Base-by-base conservation (phyloP, 305 asterid genomes). In the Fraxinus albicans region DNA sequence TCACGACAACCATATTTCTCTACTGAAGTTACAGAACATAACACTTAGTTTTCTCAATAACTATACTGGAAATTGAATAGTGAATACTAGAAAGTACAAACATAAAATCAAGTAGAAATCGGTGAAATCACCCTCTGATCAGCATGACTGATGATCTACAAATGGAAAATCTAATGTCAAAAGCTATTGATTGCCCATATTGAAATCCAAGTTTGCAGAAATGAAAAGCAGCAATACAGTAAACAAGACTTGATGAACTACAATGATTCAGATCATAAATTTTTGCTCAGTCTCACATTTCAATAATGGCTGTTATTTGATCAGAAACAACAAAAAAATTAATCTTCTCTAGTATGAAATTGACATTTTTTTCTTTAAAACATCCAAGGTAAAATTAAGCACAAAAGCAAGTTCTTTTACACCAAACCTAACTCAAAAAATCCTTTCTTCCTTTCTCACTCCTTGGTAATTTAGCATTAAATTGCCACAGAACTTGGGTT, bases 251-350 rank as follows among this genome's bases (percentile, higher is more conserved):
- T 38, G 4, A 47, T 82, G 33, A 9, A 82, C 78, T 33, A 50
- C 76, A 79, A 77, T 36, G 77, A 65, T 77, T 82, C 82, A 73
- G 69, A 82, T 84, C 78, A 80, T 29, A 80, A 65, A 29, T 70
- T 55, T 80, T 76, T 72, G 74, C 55, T 38, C 36, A 53, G 58
- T 47, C 19, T 23, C 67, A 6, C 31, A 73, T 47, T 74, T 12
- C 55, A 79, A 34, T n/a, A 74, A 79, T 31, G 34, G 79, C 73
- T 29, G 42, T 78, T 81, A 81, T 69, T 13, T 53, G 35, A 74
- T 81, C 19, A 42, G 36, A 44, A n/a, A 27, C 77, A 8, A 25
- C 40, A 75, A 15, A 50, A 72, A 74, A 25, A 2, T 23, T 25
- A 78, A 80, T 80, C 83, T 7, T 81, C 38, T 69, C 65, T 40